phyloP scores from a whole-genome alignment of 2,329 filamentous ascomycete genomes.

The Coccinonectria pachysandricola region DNA sequence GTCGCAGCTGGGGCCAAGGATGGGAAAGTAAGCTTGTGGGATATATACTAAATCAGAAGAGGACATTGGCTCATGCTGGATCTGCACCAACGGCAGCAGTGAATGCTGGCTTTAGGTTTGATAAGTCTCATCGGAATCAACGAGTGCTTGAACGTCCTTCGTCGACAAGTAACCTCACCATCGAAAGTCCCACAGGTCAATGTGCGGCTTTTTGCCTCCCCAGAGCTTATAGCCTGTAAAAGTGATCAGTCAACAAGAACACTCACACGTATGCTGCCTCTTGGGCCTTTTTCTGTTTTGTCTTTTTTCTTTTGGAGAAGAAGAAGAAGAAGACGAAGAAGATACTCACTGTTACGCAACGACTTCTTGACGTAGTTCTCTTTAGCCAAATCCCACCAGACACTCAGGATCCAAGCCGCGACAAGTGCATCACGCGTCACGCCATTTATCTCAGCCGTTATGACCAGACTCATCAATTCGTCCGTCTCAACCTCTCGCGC shows the following conservation, averaged over 20 bases:
- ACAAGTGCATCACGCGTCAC: constrained; percentile 24
- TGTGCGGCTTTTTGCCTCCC: constrained; percentile 1
- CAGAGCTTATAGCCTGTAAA: constrained; percentile 7
- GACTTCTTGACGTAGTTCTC: constrained; percentile 19
- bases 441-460: constrained; percentile 21
- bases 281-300: no score
- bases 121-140: no score
- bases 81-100: no score
- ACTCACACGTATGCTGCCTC: no score
- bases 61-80: no score
- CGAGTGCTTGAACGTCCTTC: no score
- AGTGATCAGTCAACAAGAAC: constrained; percentile 6
- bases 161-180: neutral
- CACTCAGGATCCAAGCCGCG: constrained; percentile 24
- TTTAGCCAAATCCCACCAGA: constrained; percentile 24
- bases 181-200: constrained; percentile 2
- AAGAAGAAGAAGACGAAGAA: no score
- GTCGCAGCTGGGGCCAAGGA: constrained; percentile 86
- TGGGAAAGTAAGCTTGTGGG: constrained; percentile 91
- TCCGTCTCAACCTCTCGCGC: constrained; percentile 23
- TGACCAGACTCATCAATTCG: constrained; percentile 19
- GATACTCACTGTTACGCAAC: constrained; percentile 9
- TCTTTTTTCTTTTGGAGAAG: no score
- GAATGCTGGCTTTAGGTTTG: no score
- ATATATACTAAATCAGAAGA: constrained; percentile 60